Conservation (phyloP, 179 eudicot species). For the Camellia oleifera region DNA sequence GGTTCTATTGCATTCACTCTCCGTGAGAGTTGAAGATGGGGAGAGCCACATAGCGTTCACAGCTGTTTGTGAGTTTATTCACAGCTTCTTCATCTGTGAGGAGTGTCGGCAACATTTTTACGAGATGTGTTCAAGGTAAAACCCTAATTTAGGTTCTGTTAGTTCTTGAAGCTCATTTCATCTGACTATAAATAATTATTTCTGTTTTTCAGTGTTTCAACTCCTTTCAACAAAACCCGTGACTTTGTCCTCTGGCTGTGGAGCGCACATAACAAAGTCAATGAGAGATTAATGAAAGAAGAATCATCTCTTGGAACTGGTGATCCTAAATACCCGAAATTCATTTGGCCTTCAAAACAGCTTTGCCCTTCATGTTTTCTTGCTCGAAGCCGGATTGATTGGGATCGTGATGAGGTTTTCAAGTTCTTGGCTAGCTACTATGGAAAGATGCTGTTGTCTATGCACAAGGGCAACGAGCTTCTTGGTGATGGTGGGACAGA, state of each 20-base stretch:
- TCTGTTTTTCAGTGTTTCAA: conserved; percentile 47
- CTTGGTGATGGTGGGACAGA: conserved; percentile 23
- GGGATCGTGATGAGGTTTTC: conserved; percentile 76
- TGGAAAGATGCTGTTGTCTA: conserved; percentile 56
- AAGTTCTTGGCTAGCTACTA: conserved; percentile 71
- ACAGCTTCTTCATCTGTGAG: conserved; percentile 85
- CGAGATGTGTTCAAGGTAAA: conserved; percentile 88
- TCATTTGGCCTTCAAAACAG: conserved; percentile 80
- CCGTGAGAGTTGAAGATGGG: conserved; percentile 87
- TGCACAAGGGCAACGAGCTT: conserved; percentile 42
- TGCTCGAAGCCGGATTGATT: conserved; percentile 27
- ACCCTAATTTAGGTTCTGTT: neutral
- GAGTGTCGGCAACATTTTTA: conserved; percentile 93
- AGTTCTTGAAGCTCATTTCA: conserved; percentile 10
- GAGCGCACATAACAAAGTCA: conserved; percentile 88
- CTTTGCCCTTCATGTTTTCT: conserved; percentile 83
- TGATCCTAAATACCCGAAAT: conserved; percentile 84
- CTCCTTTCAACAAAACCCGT: conserved; percentile 67
- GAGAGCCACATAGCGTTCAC: conserved; percentile 79
- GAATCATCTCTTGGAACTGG: conserved; percentile 60
- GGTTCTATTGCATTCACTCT: conserved; percentile 89
- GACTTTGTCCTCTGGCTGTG: conserved; percentile 91
- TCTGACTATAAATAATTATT: neutral
- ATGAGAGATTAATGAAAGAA: conserved; percentile 69
- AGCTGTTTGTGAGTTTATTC: conserved; percentile 75